phyloP scores from a whole-genome alignment of 257 asterid species.

The Forsythia suspensa region DNA sequence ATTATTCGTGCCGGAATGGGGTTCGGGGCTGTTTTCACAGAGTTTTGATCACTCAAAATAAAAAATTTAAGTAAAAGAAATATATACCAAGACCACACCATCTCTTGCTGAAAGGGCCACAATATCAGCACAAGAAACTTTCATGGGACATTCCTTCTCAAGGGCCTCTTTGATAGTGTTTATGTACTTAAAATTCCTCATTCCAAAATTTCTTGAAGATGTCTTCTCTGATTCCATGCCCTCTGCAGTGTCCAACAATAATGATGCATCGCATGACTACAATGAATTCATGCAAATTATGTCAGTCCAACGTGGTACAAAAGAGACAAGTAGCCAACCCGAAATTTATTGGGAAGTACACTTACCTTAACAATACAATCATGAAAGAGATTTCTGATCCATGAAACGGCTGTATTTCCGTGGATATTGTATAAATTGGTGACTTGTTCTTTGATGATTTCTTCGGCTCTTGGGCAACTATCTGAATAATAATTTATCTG shows the following conservation, averaged over 20 bases:
- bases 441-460: slow-evolving; percentile 66
- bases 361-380: slow-evolving; percentile 79
- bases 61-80: background rate
- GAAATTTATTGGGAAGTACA: background rate
- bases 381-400: slow-evolving; percentile 85
- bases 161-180: slow-evolving; percentile 59
- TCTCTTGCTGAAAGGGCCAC: slow-evolving; percentile 85
- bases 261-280: slow-evolving; percentile 88
- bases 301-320: background rate
- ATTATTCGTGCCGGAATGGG: background rate
- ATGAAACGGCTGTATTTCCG: slow-evolving; percentile 73
- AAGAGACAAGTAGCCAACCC: background rate
- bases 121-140: slow-evolving; percentile 90
- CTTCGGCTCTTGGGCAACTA: slow-evolving; percentile 79
- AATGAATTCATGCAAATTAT: background rate
- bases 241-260: slow-evolving; percentile 46
- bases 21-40: background rate
- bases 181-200: slow-evolving; percentile 74
- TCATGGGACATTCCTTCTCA: slow-evolving; percentile 59
- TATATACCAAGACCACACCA: slow-evolving; percentile 58
- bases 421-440: slow-evolving; percentile 48
- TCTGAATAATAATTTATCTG: slow-evolving; percentile 58
- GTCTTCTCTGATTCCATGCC: slow-evolving; percentile 63
- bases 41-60: background rate
- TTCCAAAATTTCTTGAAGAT: slow-evolving; percentile 56